Conservation (phyloP, 2,329 filamentous ascomycete species). For the Aspergillus ochraceus region DNA sequence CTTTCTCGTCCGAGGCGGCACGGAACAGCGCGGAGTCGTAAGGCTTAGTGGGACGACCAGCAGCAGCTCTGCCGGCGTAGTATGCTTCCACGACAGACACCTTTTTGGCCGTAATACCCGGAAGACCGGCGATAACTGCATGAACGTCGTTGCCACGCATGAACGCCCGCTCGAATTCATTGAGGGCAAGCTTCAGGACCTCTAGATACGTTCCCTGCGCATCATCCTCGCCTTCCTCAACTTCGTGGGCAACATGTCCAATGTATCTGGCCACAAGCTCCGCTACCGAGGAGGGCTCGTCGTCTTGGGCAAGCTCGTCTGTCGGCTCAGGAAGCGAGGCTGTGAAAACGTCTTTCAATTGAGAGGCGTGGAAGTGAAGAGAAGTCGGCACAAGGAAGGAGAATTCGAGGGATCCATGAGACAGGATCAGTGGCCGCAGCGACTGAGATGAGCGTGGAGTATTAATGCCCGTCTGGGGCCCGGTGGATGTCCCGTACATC, state of each 20-base stretch:
- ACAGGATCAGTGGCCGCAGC: constrained; percentile 83
- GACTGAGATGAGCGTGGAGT: constrained; percentile 93
- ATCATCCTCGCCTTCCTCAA: constrained; percentile 90
- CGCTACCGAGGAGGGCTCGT: constrained; percentile 93
- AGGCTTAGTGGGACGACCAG: constrained; percentile 81
- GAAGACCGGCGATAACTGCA: constrained; percentile 78
- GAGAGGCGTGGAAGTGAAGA: constrained; percentile 92
- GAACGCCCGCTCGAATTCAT: constrained; percentile 95
- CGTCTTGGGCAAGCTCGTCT: constrained; percentile 95
- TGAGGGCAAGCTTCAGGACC: constrained; percentile 85
- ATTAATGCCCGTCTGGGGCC: constrained; percentile 92
- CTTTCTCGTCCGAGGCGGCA: constrained; percentile 79
- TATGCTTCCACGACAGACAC: constrained; percentile 85
- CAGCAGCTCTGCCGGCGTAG: constrained; percentile 81
- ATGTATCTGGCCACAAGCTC: constrained; percentile 94
- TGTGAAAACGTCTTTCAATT: constrained; percentile 88
- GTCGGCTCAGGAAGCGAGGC: constrained; percentile 84
- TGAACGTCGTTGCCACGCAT: constrained; percentile 96
- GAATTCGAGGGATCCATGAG: constrained; percentile 93
- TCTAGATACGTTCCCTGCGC: constrained; percentile 85
- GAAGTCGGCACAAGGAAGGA: constrained; percentile 93
- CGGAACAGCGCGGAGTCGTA: constrained; percentile 92
- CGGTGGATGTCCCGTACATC: constrained; percentile 83
- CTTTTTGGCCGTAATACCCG: constrained; percentile 92
- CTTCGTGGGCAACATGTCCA: constrained; percentile 82